Evolutionary conservation across 805 yeast species (phyloP), one percentile per base, ranked within the genome.

Genomic region (Hanseniaspora mollemarum): DNA sequence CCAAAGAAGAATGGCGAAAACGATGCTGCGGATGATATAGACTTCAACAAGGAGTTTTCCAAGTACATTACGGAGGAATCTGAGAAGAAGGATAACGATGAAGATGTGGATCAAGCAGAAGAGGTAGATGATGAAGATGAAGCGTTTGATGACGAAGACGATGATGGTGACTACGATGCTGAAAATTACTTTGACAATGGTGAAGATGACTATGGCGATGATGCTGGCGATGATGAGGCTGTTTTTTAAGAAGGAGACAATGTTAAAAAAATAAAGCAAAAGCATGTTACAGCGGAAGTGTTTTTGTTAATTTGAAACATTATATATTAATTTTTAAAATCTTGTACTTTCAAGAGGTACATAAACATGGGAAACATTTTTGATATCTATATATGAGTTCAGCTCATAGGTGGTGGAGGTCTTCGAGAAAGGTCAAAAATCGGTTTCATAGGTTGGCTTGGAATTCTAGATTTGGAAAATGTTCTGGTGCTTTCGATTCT

Each of bases 121-220:
- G 77, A 71, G 50, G 81, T 77, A 50, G 82, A 76, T 31, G 81
- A 77, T 54, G 81, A 77, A 54, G 81, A 80, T 12, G 81, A 76
- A 54, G 75, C 75, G 60, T 77, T 77, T 60, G 77, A 77, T 61
- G 81, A 77, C 56, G 81, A 75, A 56, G 83, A 80, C 35, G 70
- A 67, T 44, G 79, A 75, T 44, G 73, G 68, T 36, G 73, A 75
- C 52, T 67, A 65, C 46, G 70, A 70, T 26, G 72, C 64, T 46
- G 77, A 71, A 38, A 51, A 51, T n/a, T 51, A 51, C 46, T 51
- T 51, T 29, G 81, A 75, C 57, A 82, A 80, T 36, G 70, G 68
- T 49, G 80, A 75, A 46, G 73, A 68, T 32, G 73, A 75, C 52
- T 69, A 69, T 22, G 72, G 64, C 45, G 77, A 71, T 35, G 78